Evolutionary conservation across 768 basidiomycete genomes (phyloP).

Genomic region (Agrocybe praecox): DNA sequence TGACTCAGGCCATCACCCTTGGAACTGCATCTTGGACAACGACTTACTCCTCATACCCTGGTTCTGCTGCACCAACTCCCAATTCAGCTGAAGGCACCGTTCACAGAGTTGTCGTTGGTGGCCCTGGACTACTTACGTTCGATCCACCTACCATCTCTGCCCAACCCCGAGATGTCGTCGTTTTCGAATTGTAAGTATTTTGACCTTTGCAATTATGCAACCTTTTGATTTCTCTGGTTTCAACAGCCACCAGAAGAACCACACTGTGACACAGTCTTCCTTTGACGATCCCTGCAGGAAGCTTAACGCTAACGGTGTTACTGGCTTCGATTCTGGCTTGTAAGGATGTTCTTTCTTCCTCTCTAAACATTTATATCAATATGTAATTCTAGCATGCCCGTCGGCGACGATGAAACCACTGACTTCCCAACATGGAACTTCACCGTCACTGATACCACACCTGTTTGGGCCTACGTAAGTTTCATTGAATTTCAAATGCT

Average conservation of each 20-base stretch:
- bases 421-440: constrained; percentile 57
- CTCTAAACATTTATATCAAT: background rate
- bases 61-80: constrained; percentile 57
- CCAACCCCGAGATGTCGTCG: constrained; percentile 52
- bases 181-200: constrained; percentile 58
- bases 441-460: constrained; percentile 59
- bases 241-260: constrained; percentile 63
- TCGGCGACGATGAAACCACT: constrained; percentile 39
- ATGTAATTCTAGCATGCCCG: constrained; percentile 32
- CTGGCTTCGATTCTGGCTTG: constrained; percentile 63
- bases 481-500: background rate
- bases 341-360: constrained; percentile 26
- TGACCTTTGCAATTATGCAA: background rate
- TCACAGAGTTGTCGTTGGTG: constrained; percentile 60
- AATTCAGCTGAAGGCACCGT: constrained; percentile 45
- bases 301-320: constrained; percentile 37
- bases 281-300: constrained; percentile 62
- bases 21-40: constrained; percentile 52
- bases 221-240: background rate
- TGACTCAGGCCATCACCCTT: constrained; percentile 52
- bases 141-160: constrained; percentile 53
- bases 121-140: constrained; percentile 46
- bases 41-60: constrained; percentile 56
- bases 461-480: constrained; percentile 59
- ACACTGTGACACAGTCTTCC: constrained; percentile 64